phyloP scores from a whole-genome alignment of 768 basidiomycete species.

The Roridomyces roridus region DNA sequence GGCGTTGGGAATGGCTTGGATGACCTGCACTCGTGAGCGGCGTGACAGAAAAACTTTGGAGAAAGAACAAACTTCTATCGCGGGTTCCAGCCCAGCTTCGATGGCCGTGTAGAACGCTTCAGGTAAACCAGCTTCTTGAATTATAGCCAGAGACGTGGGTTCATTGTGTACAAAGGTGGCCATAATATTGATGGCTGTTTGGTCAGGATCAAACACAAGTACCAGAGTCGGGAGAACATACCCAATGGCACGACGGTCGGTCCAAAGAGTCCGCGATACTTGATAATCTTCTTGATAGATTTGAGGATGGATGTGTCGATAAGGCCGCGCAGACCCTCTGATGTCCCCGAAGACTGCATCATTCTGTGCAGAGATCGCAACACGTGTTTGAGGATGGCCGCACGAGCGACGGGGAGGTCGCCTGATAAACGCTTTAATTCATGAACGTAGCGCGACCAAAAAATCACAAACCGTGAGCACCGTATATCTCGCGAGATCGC shows the following conservation, averaged over 20 bases:
- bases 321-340: conserved; percentile 92
- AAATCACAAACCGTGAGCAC: conserved; percentile 56
- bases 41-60: not conserved
- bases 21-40: conserved; percentile 58
- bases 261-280: conserved; percentile 84
- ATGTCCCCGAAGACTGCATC: conserved; percentile 95
- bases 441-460: conserved; percentile 1
- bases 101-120: conserved; percentile 88
- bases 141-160: conserved; percentile 89
- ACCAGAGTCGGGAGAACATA: conserved; percentile 43
- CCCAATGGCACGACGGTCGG: conserved; percentile 85
- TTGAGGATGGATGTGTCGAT: conserved; percentile 89
- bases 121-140: conserved; percentile 92
- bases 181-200: conserved; percentile 89
- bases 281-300: conserved; percentile 88
- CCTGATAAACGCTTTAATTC: too few relatives aligned
- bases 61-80: conserved; percentile 71
- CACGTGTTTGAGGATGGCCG: conserved; percentile 87
- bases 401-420: conserved; percentile 74
- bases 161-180: conserved; percentile 98
- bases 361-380: conserved; percentile 94
- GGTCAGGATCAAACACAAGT: conserved; percentile 14
- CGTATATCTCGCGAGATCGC: conserved; percentile 51
- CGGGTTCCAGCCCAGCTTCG: conserved; percentile 83
- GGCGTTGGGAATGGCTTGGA: conserved; percentile 93